Conservation (phyloP, 2,329 filamentous ascomycete species). For the Xylaria sp. region DNA sequence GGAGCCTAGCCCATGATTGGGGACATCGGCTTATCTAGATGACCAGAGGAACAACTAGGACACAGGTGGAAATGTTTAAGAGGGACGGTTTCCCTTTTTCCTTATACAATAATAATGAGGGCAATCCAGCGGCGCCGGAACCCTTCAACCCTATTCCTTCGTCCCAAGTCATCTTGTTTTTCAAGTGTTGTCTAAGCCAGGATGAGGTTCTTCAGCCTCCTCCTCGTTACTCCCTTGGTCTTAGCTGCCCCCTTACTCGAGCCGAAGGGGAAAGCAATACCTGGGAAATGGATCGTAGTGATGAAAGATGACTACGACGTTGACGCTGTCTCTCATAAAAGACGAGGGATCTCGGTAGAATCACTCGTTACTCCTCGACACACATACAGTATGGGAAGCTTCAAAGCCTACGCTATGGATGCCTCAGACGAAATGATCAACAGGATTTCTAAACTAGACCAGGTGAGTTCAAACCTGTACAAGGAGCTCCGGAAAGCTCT, state of each 20-base stretch:
- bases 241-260: conserved; percentile 37
- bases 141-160: neutral
- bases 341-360: conserved; percentile 23
- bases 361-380: conserved; percentile 26
- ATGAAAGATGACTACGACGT: conserved; percentile 35
- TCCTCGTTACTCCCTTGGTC: conserved; percentile 29
- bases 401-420: conserved; percentile 37
- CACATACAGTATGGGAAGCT: conserved; percentile 35
- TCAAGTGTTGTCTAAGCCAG: conserved; percentile 12
- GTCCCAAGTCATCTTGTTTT: neutral
- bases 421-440: conserved; percentile 33
- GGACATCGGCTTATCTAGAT: neutral
- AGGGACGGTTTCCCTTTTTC: conserved; percentile 1
- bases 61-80: conserved; percentile 16
- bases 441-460: conserved; percentile 30
- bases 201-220: conserved; percentile 35
- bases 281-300: conserved; percentile 39
- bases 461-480: conserved; percentile 25
- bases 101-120: neutral
- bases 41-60: neutral
- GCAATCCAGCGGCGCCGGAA: neutral
- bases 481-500: neutral
- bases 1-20: conserved; percentile 7
- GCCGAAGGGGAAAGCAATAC: conserved; percentile 31
- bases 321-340: conserved; percentile 8